phyloP scores from a whole-genome alignment of 805 yeast genomes.

The Saccharomycopsis oosterbeekiorum region DNA sequence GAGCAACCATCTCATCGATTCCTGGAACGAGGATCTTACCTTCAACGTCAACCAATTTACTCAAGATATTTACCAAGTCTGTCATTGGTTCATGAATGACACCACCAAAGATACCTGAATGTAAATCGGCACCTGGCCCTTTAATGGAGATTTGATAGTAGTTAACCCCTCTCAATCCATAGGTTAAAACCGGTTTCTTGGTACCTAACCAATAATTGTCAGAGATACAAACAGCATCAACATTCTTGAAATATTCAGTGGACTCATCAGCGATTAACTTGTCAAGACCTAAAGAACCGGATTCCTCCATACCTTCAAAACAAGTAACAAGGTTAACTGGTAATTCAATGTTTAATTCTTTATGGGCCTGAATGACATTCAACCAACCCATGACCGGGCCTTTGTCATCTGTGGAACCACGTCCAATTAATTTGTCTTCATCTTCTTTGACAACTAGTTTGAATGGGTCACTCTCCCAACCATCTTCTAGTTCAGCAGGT shows the following conservation, averaged over 20 bases:
- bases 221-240: constrained; percentile 90
- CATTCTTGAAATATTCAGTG: constrained; percentile 66
- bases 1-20: constrained; percentile 88
- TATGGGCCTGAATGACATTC: constrained; percentile 86
- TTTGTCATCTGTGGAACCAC: constrained; percentile 96
- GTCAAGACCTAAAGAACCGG: constrained; percentile 90
- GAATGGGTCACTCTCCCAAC: constrained; percentile 95
- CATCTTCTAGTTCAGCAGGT: constrained; percentile 87
- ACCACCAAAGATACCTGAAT: constrained; percentile 97
- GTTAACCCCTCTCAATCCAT: constrained; percentile 94
- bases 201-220: constrained; percentile 99
- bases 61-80: constrained; percentile 71
- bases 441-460: constrained; percentile 50
- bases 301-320: constrained; percentile 99
- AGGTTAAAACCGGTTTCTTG: constrained; percentile 90
- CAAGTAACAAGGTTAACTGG: constrained; percentile 91
- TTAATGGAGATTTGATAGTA: constrained; percentile 74
- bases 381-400: constrained; percentile 98
- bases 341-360: constrained; percentile 68
- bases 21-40: constrained; percentile 89
- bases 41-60: constrained; percentile 64
- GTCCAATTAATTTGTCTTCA: constrained; percentile 66
- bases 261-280: constrained; percentile 74
- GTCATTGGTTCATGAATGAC: constrained; percentile 95
- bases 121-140: constrained; percentile 97